Evolutionary conservation across 495 filamentous ascomycete species (phyloP), one percentile per base, ranked within the genome.

Genomic region (Hypoxylon fuscum): DNA sequence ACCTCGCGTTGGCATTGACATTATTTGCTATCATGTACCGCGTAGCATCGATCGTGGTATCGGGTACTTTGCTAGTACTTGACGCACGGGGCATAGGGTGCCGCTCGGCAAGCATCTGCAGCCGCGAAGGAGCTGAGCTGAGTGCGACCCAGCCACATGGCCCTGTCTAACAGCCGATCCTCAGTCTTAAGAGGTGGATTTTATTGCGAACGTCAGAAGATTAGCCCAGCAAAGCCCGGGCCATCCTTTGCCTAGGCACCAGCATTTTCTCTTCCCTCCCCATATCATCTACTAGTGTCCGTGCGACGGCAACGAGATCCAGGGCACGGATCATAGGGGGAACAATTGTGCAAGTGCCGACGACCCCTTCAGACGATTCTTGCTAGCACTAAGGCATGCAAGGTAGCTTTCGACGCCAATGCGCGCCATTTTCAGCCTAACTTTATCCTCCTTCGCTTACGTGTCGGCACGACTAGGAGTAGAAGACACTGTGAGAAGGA

Each of bases 91-190:
- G 63, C 52, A 53, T 8, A 54, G 45, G 63, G 62, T 56, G 52
- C 52, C 63, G 57, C 52, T 49, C 63, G 63, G 63, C 63, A 66
- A 66, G 63, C 63, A 37, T 62, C 63, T 66, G 63, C 63, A 66
- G 57, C 63, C 57, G 57, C 63, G 58, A 66, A 66, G 58, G 55
- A 61, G 63, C 57, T 66, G 58, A 66, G 57, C 57, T 66, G 63
- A 66, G 63, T 66, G 46, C 63, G 52, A 66, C 63, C 63, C 57
- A 62, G 63, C 63, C 63, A 62, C 63, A 66, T 66, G 63, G 63
- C 63, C 63, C 63, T 66, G 63, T 66, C 53, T 18, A 60, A 66
- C 63, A 66, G 63, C 63, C 57, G 63, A 66, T 66, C 63, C 53
- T 53, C 12, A 56, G 40, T 57, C 53, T 54, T 62, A 56, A 49